A percentile compares a stretch with the other conserved stretches of the same genome.
Conservation (phyloP, 192 early-diverging fungal genomes). For the Ramicandelaber brevisporus region DNA sequence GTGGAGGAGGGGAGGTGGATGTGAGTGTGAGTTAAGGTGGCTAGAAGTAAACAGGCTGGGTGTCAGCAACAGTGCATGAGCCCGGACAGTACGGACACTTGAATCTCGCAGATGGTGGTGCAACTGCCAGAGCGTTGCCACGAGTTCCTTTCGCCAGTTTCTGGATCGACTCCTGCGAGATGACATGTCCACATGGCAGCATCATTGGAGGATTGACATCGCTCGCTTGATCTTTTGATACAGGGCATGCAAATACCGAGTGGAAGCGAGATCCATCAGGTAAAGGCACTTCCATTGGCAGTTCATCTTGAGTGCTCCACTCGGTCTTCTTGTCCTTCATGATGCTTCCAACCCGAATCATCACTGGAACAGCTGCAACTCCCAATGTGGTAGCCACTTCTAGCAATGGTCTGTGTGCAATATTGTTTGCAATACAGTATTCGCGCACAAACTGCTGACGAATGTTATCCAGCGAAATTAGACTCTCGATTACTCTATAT, state of each 20-base stretch:
- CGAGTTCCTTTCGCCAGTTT: constrained; percentile 48
- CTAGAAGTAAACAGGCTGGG: constrained; percentile 58
- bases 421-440: too few relatives aligned
- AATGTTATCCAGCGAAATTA: too few relatives aligned
- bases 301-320: constrained; percentile 78
- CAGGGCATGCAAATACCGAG: constrained; percentile 90
- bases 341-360: constrained; percentile 71
- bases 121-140: constrained; percentile 9
- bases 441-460: too few relatives aligned
- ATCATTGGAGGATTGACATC: constrained; percentile 94
- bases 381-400: too few relatives aligned
- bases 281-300: constrained; percentile 80
- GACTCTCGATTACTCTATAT: too few relatives aligned
- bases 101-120: constrained; percentile 24
- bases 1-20: too few relatives aligned
- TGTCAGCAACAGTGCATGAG: constrained; percentile 51
- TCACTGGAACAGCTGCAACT: constrained; percentile 73
- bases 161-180: constrained; percentile 71
- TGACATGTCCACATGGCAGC: constrained; percentile 91
- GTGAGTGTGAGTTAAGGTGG: neutral
- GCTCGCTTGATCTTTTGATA: constrained; percentile 81
- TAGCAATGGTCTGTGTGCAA: too few relatives aligned
- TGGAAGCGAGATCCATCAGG: constrained; percentile 71
- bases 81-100: constrained; percentile 97
- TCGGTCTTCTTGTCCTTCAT: constrained; percentile 69